These are phyloP conservation scores for Hysterangium stoloniferum DNA, from an alignment of 768 basidiomycete genomes.

Conservation along the genomic window DNA sequence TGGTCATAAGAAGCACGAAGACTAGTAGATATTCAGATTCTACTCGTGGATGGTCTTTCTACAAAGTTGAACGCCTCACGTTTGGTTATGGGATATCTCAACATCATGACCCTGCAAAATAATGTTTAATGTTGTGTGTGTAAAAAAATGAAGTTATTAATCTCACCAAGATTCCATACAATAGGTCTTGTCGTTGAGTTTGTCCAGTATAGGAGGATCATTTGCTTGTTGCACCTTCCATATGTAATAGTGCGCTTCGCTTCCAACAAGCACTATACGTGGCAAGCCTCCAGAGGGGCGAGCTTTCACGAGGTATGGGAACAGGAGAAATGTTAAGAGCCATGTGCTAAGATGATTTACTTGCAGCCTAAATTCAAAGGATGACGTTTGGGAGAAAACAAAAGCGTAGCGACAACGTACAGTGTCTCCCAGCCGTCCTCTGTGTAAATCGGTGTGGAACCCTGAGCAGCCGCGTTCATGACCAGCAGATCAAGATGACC, in stretches of 20 bases:
- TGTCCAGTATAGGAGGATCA: slow-evolving; percentile 23
- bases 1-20: slow-evolving; percentile 31
- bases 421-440: slow-evolving; percentile 39
- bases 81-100: slow-evolving; percentile 2
- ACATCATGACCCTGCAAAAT: not conserved
- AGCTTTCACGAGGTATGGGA: slow-evolving; percentile 36
- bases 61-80: not conserved
- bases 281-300: slow-evolving; percentile 21
- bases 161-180: slow-evolving; percentile 18
- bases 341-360: slow-evolving; percentile 37
- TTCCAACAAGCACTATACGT: slow-evolving; percentile 35
- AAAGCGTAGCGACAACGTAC: no score
- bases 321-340: slow-evolving; percentile 33
- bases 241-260: slow-evolving; percentile 32
- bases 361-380: slow-evolving; percentile 33
- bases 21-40: slow-evolving; percentile 16
- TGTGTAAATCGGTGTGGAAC: slow-evolving; percentile 19
- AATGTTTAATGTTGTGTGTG: not conserved
- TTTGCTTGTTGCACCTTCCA: slow-evolving; percentile 17
- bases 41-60: not conserved
- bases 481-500: slow-evolving; percentile 36
- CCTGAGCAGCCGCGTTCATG: slow-evolving; percentile 32
- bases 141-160: not conserved
- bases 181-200: slow-evolving; percentile 25
- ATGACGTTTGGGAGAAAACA: no score